Evolutionary conservation across 2,329 filamentous ascomycete species (phyloP), one percentile per base, ranked within the genome.

Genomic region (Pseudogymnoascus pannorum): DNA sequence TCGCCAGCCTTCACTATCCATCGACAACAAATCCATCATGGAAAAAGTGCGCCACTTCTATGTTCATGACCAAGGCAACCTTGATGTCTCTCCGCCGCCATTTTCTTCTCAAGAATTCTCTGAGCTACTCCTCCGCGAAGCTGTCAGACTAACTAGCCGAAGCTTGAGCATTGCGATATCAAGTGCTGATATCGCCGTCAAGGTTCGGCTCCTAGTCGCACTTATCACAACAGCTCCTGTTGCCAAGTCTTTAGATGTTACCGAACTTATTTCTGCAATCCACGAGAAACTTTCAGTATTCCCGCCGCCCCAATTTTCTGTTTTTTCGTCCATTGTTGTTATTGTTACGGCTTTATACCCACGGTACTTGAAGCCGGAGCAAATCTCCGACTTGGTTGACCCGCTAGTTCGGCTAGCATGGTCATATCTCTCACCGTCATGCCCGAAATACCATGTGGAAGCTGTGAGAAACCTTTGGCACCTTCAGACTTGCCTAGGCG

Each of bases 371-470:
- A 71, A 77, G 6, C 66, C 72, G 4, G 68, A 74, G n/a, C 79
- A 85, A 22, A 71, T 87, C 58, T 87, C 79, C 61, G 80, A 77
- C 61, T 75, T 96, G 7, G 82, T 93, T 4, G 79, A 84, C 18
- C 80, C 83, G 26, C 76, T 97, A 20, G 86, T 94, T 14, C 78
- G 79, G 1, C 82, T 87, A 61, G 81, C 93, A 0, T 99, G 94
- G 94, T 74, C 77, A 4, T 91, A 90, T 69, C 76, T 99, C 38
- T 89, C 91, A 0, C 87, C 90, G n/a, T 81, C 86, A 11, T 87
- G 87, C 64, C 92, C 92, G 0, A 96, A 96, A 71, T 95, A 93
- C 67, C 94, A 97, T 70, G 92, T 99, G 31, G 95, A 99, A 75
- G 87, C 92, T 16, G 90, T 95, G 7, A 86, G 89, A 62, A 88